Base-by-base conservation (phyloP, 495 filamentous ascomycete species). In the Penicilliopsis zonata region DNA sequence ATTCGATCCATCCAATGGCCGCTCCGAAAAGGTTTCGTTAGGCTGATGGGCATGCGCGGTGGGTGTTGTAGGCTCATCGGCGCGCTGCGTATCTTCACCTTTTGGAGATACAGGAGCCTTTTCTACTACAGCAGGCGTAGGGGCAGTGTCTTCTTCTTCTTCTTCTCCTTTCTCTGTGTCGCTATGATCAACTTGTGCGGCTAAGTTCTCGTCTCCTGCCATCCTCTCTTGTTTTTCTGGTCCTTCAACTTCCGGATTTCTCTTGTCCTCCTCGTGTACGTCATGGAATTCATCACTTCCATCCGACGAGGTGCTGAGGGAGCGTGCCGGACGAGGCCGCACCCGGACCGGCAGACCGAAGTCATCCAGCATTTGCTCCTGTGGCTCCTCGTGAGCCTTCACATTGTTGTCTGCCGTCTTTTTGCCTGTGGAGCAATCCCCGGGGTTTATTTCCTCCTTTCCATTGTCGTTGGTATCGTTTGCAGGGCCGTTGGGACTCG, bases 301-400 rank as follows among this genome's bases (percentile, higher is more conserved):
- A 12, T 43, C 49, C 7, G 50, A 28, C 4, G 39, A 28, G 18
- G 46, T 43, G 17, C 31, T 44, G 5, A 36, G 19, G 3, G 42
- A 28, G 15, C 34, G 45, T 12, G 31, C 20, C 13, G 48, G 37
- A 24, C 25, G 43, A 13, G 47, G 25, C 12, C 49, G 53, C 14
- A 34, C 18, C 45, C 54, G 60, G 44, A 67, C 55, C 5, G 60
- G 62, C 13, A 67, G 47, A 2, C 62, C 62, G 39, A 67, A 67
- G 28, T 67, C 62, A 31, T 67, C 62, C n/a, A 61, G 16, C 12
- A 52, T 52, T 10, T 43, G 36, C 22, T 27, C 30, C 20, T 45
- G 41, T 15, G 9, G 35, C 21, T 19, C 36, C 19, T 20, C 28
- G 8, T 34, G 14, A 13, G 3, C 30, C 18, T 8, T 5, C 4